phyloP scores from a whole-genome alignment of 768 basidiomycete species.

The Termitomyces sp. region DNA sequence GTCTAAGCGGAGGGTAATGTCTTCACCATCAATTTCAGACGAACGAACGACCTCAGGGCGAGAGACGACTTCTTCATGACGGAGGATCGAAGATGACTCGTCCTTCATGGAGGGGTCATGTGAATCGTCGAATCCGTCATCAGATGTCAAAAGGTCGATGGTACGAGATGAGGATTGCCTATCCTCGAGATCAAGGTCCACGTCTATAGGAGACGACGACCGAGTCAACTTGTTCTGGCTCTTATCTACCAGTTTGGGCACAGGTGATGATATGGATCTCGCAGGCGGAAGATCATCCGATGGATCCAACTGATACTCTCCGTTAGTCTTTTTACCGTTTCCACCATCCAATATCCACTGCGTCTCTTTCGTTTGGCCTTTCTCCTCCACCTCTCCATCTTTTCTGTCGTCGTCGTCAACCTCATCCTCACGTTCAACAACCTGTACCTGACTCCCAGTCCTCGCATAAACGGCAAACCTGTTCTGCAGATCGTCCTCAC shows the following conservation, averaged over 20 bases:
- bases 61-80: slow-evolving; percentile 15
- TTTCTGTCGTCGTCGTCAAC: slow-evolving; percentile 16
- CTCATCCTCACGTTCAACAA: slow-evolving; percentile 14
- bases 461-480: slow-evolving; percentile 51
- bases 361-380: slow-evolving; percentile 3
- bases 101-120: slow-evolving; percentile 12
- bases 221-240: no score
- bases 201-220: slow-evolving; percentile 16
- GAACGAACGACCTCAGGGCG: slow-evolving; percentile 38
- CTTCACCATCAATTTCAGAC: slow-evolving; percentile 11
- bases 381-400: slow-evolving; percentile 15
- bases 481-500: slow-evolving; percentile 33
- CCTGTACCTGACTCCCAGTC: slow-evolving; percentile 31
- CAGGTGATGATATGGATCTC: not conserved
- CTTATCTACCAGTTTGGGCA: not conserved
- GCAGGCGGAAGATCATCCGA: not conserved
- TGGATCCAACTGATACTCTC: not conserved
- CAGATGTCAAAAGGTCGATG: slow-evolving; percentile 13
- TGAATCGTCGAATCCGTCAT: slow-evolving; percentile 18
- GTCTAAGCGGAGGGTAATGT: slow-evolving; percentile 29
- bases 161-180: slow-evolving; percentile 1
- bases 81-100: slow-evolving; percentile 10
- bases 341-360: not conserved
- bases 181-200: slow-evolving; percentile 10
- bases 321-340: not conserved